A percentile compares a stretch with the other conserved stretches of the same genome.
Evolutionary conservation across 2,329 filamentous ascomycete genomes (phyloP).

Genomic region (Fusarium nelsonii): DNA sequence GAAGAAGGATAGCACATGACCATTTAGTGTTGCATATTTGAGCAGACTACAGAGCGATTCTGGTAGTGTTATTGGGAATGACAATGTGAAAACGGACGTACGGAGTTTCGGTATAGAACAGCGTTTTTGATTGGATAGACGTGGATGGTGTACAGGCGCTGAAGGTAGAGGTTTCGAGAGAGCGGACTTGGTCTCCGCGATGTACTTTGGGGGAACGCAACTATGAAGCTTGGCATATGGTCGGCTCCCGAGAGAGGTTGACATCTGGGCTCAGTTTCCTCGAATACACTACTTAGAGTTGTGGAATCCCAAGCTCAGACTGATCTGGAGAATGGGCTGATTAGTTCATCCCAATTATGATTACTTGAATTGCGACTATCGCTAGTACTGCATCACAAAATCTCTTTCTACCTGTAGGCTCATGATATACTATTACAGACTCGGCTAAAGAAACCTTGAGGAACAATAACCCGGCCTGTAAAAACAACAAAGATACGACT

Average conservation of each 20-base stretch:
- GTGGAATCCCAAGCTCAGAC: not conserved
- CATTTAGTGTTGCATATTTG: not conserved
- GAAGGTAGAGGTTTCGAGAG: not conserved
- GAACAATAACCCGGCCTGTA: no score
- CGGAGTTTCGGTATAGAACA: slow-evolving; percentile 39
- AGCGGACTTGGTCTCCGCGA: slow-evolving; percentile 46
- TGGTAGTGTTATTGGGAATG: not conserved
- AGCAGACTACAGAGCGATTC: slow-evolving; percentile 1
- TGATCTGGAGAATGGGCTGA: no score
- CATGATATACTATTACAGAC: no score
- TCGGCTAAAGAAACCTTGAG: no score
- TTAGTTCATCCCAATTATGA: no score
- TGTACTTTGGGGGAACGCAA: slow-evolving; percentile 6
- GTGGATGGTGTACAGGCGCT: slow-evolving; percentile 3
- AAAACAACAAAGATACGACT: no score
- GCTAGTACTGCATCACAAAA: no score
- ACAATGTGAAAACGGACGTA: slow-evolving; percentile 35
- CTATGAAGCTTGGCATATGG: not conserved
- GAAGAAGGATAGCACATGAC: slow-evolving; percentile 14
- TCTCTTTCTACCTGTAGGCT: no score
- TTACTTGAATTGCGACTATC: no score
- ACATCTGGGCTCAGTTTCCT: not conserved
- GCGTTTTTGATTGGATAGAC: slow-evolving; percentile 29
- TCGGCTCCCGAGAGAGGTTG: not conserved
- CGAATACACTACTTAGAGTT: not conserved